Evolutionary conservation across 768 basidiomycete genomes (phyloP).

Genomic region (Termitomyces sp.): DNA sequence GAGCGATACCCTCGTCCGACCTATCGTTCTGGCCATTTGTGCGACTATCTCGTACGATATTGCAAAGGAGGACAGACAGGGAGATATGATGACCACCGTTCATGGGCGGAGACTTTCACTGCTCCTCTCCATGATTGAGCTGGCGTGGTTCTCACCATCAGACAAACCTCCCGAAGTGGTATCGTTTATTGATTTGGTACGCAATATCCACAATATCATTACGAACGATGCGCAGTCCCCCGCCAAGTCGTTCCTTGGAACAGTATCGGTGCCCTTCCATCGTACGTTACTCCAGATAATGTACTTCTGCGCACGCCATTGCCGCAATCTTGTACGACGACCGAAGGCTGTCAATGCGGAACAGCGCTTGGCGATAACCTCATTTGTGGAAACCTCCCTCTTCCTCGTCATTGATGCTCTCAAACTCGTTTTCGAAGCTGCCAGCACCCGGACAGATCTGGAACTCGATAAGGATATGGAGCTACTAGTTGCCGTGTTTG

Average conservation of each 20-base stretch:
- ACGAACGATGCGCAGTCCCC: slow-evolving; percentile 73
- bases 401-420: slow-evolving; percentile 65
- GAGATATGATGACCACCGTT: slow-evolving; percentile 81
- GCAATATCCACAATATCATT: slow-evolving; percentile 59
- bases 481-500: slow-evolving; percentile 75
- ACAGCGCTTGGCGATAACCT: slow-evolving; percentile 53
- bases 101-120: slow-evolving; percentile 73
- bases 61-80: slow-evolving; percentile 61
- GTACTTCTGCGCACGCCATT: slow-evolving; percentile 70
- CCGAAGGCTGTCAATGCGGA: slow-evolving; percentile 52
- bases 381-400: slow-evolving; percentile 57
- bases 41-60: slow-evolving; percentile 63
- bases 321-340: slow-evolving; percentile 42
- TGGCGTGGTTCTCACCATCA: slow-evolving; percentile 65
- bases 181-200: slow-evolving; percentile 56
- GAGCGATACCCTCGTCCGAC: slow-evolving; percentile 50
- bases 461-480: slow-evolving; percentile 81
- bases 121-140: slow-evolving; percentile 72
- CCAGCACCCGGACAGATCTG: slow-evolving; percentile 47
- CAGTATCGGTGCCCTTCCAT: slow-evolving; percentile 67
- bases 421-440: slow-evolving; percentile 60
- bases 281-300: slow-evolving; percentile 72
- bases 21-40: slow-evolving; percentile 50
- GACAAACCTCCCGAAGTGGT: slow-evolving; percentile 50
- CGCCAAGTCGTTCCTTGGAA: slow-evolving; percentile 63